phyloP scores from a whole-genome alignment of 1,284 basidiomycete genomes.

The Mixia osmundae region DNA sequence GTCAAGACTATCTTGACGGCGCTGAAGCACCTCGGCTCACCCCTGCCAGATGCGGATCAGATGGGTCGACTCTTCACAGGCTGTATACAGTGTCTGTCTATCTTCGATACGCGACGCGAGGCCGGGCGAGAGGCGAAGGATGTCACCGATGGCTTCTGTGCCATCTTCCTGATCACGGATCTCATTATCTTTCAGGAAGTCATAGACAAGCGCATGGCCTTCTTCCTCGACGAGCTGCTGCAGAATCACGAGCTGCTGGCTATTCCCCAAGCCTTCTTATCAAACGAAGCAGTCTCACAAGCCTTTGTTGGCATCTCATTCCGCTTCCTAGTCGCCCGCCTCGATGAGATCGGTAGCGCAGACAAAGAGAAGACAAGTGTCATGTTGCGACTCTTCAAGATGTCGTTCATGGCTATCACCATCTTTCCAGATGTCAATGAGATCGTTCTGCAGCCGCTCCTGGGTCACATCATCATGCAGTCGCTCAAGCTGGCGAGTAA shows the following conservation, averaged over 20 bases:
- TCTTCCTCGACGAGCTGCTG: slow-evolving; percentile 54
- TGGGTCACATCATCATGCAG: slow-evolving; percentile 87
- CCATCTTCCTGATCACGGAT: slow-evolving; percentile 30
- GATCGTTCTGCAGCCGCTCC: slow-evolving; percentile 69
- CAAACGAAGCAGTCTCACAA: slow-evolving; percentile 58
- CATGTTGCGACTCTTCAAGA: slow-evolving; percentile 80
- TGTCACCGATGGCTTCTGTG: slow-evolving; percentile 56
- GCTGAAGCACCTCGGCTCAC: slow-evolving; percentile 48
- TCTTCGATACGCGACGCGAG: slow-evolving; percentile 49
- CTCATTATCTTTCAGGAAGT: slow-evolving; percentile 81
- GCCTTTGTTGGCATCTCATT: slow-evolving; percentile 83
- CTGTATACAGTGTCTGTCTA: slow-evolving; percentile 57
- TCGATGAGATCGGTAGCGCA: slow-evolving; percentile 46
- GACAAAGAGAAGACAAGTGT: slow-evolving; percentile 53
- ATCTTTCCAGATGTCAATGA: slow-evolving; percentile 60
- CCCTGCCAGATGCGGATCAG: slow-evolving; percentile 59
- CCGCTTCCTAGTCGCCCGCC: slow-evolving; percentile 57
- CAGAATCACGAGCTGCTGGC: slow-evolving; percentile 56
- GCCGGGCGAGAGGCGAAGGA: slow-evolving; percentile 55
- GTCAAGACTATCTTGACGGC: slow-evolving; percentile 42
- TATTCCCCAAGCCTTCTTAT: slow-evolving; percentile 68
- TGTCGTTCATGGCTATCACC: slow-evolving; percentile 79
- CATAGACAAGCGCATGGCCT: slow-evolving; percentile 55
- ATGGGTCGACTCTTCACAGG: slow-evolving; percentile 71
- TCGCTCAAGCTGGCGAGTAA: slow-evolving; percentile 86